These are phyloP conservation scores for Boletus speciosus DNA, from an alignment of 768 basidiomycete species.

Conservation along the genomic window DNA sequence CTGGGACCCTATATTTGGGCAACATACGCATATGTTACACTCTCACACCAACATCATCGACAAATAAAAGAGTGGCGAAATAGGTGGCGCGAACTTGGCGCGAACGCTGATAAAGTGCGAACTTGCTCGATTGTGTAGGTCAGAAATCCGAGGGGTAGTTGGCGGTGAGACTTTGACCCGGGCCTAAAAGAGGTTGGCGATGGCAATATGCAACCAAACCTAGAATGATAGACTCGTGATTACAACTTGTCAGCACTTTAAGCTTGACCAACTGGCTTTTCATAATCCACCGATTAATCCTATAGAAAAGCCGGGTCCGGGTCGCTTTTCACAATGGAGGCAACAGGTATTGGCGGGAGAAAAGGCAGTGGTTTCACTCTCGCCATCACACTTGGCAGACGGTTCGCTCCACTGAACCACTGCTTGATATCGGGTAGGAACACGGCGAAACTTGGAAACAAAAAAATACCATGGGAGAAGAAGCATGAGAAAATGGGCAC, in stretches of 20 bases:
- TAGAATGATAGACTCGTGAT: background rate
- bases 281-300: background rate
- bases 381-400: background rate
- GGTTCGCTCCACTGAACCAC: too few species aligned
- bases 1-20: slow-evolving; percentile 6
- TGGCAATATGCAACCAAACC: background rate
- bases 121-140: background rate
- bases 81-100: too few species aligned
- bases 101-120: slow-evolving; percentile 6
- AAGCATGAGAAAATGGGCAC: background rate
- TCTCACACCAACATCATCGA: slow-evolving; percentile 2
- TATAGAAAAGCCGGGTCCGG: background rate
- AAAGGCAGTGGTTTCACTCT: background rate
- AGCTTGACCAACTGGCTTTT: background rate
- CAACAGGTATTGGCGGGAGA: background rate
- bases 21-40: background rate
- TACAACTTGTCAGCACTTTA: background rate
- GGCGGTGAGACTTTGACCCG: background rate
- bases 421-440: background rate
- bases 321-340: too few species aligned
- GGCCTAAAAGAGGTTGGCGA: background rate
- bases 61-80: background rate
- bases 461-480: slow-evolving; percentile 4
- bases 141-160: slow-evolving; percentile 1
- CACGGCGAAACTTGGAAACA: too few species aligned